Base-by-base conservation (phyloP, 2,329 filamentous ascomycete genomes). In the Fusarium veterinarium region DNA sequence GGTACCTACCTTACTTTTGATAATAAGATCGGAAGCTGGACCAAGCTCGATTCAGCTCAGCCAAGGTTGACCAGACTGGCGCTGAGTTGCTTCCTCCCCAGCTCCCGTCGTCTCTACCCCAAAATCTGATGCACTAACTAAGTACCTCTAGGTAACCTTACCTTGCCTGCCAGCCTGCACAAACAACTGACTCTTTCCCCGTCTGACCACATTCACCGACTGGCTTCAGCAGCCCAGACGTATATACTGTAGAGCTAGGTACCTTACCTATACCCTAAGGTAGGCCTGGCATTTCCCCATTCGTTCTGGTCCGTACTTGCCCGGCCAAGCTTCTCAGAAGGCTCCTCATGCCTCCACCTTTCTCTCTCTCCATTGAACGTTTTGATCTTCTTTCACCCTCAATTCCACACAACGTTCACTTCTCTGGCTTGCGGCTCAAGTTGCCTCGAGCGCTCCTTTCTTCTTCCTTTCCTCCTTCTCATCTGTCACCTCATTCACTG, bases 201-300 rank as follows among this genome's bases (percentile, higher is more conserved):
- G 48, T 46, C 55, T 60, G 48, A 57, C 53, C 59, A 44, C 53
- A 41, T 73, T 71, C 70, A 73, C 69, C 69, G 64, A 73, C 60
- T 59, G 64, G 31, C 58, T 64, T 64, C 45, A 48, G 28, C 49
- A 49, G 55, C 55, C 44, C 48, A 69, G 56, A 46, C 42, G 37
- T 52, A 52, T 17, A 33, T 20, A 16, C 48, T 25, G 45, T 52
- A 52, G 49, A 52, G 23, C 14, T 35, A n/a, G n/a, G n/a, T n/a
- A 38, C 31, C 30, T n/a, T 31, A 23, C 23, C 23, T 23, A 49
- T 33, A 23, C 28, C 45, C 20, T 49, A n/a, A n/a, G n/a, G n/a
- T n/a, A 19, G 30, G 16, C 20, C 30, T 49, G 46, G 30, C 52
- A 44, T 58, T 69, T 63, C 64, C 71, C 53, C 56, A 62, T 63